Percentiles rank a stretch among this genome's conserved stretches.
Evolutionary conservation across 2,329 filamentous ascomycete genomes (phyloP).

Genomic region (Bipolaris sorokiniana): DNA sequence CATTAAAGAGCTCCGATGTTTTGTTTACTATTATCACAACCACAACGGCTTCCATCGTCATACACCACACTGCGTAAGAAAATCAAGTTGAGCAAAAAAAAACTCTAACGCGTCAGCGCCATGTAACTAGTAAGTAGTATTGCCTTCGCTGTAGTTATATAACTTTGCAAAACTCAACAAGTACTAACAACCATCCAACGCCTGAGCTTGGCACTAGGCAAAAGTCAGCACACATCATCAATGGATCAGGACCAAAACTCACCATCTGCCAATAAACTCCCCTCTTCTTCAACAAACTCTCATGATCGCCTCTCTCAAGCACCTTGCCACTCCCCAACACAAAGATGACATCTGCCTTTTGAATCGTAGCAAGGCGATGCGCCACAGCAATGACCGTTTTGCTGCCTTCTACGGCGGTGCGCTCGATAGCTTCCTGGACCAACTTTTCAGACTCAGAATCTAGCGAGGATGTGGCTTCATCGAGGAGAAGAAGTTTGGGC

Average conservation of each 20-base stretch:
- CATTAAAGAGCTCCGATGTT: no score
- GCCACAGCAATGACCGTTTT: slow-evolving; percentile 46
- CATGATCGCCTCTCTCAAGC: slow-evolving; percentile 44
- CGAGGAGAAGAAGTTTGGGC: slow-evolving; percentile 42
- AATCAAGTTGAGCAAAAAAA: no score
- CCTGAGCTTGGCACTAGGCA: slow-evolving; percentile 48
- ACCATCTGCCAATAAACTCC: slow-evolving; percentile 48
- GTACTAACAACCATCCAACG: slow-evolving; percentile 43
- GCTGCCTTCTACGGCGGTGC: slow-evolving; percentile 31
- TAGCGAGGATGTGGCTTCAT: slow-evolving; percentile 45
- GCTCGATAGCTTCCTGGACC: slow-evolving; percentile 46
- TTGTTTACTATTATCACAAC: no score
- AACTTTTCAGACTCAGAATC: slow-evolving; percentile 45
- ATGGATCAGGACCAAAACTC: slow-evolving; percentile 4
- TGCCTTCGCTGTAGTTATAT: no score
- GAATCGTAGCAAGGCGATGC: slow-evolving; percentile 47
- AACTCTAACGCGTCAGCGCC: no score
- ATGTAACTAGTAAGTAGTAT: no score
- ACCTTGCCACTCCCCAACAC: slow-evolving; percentile 46
- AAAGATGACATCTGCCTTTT: slow-evolving; percentile 48
- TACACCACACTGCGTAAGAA: no score
- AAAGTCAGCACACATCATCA: not conserved
- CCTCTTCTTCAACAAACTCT: slow-evolving; percentile 34
- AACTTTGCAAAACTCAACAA: no score
- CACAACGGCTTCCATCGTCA: no score